Percentiles rank a stretch among this genome's conserved stretches.
These are phyloP conservation scores for Coelastrella sp. DNA, from an alignment of 139 green algal species.

Conservation along the genomic window DNA sequence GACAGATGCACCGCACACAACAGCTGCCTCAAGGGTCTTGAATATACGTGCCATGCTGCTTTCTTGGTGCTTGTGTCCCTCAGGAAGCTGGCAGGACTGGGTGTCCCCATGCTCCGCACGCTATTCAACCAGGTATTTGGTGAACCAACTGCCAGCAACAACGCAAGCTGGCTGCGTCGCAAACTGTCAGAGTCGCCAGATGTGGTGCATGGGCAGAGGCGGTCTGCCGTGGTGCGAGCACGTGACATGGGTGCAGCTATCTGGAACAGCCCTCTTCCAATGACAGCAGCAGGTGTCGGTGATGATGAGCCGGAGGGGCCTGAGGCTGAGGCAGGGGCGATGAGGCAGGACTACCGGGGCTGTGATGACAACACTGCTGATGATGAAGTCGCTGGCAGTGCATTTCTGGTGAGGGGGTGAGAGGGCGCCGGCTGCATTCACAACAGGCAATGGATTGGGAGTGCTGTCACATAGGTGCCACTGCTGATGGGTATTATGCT, in stretches of 20 bases:
- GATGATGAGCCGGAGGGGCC: neutral
- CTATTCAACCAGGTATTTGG: slow-evolving; percentile 65
- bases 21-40: neutral
- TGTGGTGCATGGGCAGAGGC: slow-evolving; percentile 41
- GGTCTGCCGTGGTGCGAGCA: slow-evolving; percentile 48
- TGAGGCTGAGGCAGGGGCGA: neutral
- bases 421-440: too few relatives aligned
- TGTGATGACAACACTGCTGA: neutral
- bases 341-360: neutral
- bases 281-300: neutral
- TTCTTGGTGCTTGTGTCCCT: neutral
- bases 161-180: slow-evolving; percentile 66
- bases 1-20: neutral
- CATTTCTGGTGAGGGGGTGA: neutral
- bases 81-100: slow-evolving; percentile 56
- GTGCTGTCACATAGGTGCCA: too few relatives aligned
- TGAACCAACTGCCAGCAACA: slow-evolving; percentile 68
- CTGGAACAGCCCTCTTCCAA: slow-evolving; percentile 45
- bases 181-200: slow-evolving; percentile 67
- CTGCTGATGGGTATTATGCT: too few relatives aligned
- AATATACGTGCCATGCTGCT: neutral
- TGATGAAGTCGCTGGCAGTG: neutral
- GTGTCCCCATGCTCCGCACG: slow-evolving; percentile 59
- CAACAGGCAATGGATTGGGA: too few relatives aligned
- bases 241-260: slow-evolving; percentile 62